These are phyloP conservation scores for Solanum microdontum DNA, from an alignment of 257 asterid species.

Conservation along the genomic window DNA sequence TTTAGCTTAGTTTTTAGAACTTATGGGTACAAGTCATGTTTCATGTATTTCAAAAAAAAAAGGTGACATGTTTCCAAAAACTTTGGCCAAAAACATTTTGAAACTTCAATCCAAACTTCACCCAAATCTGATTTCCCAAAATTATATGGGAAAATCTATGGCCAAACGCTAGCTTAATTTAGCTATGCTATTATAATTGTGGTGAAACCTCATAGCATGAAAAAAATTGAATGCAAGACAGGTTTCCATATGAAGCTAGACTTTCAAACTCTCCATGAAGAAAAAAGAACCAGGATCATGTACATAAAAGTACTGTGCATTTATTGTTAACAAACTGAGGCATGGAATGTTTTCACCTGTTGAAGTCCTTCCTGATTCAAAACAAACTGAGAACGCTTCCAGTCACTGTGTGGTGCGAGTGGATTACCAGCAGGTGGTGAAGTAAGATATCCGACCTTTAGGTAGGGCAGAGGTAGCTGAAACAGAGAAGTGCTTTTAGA, in stretches of 20 bases:
- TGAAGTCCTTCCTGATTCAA: slow-evolving; percentile 84
- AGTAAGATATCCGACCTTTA: slow-evolving; percentile 82
- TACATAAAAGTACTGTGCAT: background rate
- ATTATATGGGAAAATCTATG: background rate
- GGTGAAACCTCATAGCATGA: background rate
- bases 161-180: background rate
- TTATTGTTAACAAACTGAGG: background rate
- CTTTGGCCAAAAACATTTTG: background rate
- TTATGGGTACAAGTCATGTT: background rate
- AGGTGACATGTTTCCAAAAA: background rate
- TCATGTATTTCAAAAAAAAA: background rate
- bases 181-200: background rate
- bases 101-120: background rate
- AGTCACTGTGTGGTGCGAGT: slow-evolving; percentile 88
- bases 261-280: background rate
- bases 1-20: background rate
- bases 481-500: slow-evolving; percentile 17
- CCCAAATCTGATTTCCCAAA: background rate
- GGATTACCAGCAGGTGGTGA: slow-evolving; percentile 91
- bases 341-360: slow-evolving; percentile 39
- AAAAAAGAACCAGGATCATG: background rate
- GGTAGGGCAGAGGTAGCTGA: slow-evolving; percentile 94
- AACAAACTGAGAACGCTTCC: slow-evolving; percentile 80
- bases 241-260: background rate
- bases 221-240: background rate